Base-by-base conservation (phyloP, 1,284 basidiomycete species). In the Stereum hirsutum region DNA sequence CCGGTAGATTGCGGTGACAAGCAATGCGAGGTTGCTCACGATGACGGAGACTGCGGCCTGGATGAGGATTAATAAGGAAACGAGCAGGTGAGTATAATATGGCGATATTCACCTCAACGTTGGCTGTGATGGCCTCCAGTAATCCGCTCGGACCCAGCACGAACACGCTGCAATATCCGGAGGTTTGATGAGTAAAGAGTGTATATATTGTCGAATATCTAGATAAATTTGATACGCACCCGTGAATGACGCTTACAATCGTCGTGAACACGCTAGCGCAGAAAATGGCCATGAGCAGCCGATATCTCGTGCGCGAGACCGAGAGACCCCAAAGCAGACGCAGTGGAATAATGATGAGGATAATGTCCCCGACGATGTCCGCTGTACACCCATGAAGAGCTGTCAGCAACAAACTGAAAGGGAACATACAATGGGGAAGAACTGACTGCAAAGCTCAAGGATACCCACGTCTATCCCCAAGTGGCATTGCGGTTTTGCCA, bases 401-500 rank as follows among this genome's bases (percentile, higher is more conserved):
- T 19, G 26, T 17, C 1, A 21, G 17, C 10, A 5, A 20, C 17
- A 12, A 11, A 12, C 20, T 1, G 5, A 24, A 24, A 27, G 20
- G 34, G n/a, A n/a, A n/a, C n/a, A n/a, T n/a, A n/a, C n/a, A n/a
- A 31, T 23, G 25, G 14, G n/a, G 20, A 15, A 19, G 8, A 19
- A 54, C 57, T 26, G 39, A 61, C 59, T 57, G 36, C 46, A 39
- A n/a, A 60, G 44, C 41, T 61, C 58, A 14, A 53, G 42, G 8
- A 47, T 53, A 14, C 41, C 58, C 6, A 60, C 54, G 2, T 50
- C 45, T 11, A 49, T 40, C n/a, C 55, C 56, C 17, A 60, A 48
- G 20, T 52, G 52, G 38, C 59, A 61, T 34, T 57, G 57, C n/a
- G 51, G 52, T 10, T 43, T 43, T 19, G 44, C 25, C 2, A 40